Evolutionary conservation across 2,329 filamentous ascomycete species (phyloP).

Genomic region (Aspergillus fijiensis): DNA sequence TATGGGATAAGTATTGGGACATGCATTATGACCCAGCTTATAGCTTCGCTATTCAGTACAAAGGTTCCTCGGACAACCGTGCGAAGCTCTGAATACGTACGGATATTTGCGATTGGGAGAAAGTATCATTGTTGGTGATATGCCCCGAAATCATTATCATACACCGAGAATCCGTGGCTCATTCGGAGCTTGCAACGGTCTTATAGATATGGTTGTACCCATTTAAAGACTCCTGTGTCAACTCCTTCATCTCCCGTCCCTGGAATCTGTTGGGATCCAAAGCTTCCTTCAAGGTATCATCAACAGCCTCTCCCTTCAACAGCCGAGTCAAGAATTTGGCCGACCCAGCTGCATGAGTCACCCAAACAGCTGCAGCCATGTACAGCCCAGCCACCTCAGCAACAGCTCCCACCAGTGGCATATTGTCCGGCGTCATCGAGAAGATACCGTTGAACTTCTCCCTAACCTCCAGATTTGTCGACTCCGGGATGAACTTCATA

Average conservation of each 20-base stretch:
- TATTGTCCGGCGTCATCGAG: constrained; percentile 36
- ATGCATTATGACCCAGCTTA: constrained; percentile 41
- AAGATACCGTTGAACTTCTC: constrained; percentile 36
- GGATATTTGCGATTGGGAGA: not conserved
- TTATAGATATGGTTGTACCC: constrained; percentile 37
- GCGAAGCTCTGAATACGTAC: not conserved
- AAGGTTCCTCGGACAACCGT: not conserved
- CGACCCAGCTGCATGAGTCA: constrained; percentile 36
- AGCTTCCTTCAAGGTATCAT: constrained; percentile 17
- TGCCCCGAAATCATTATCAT: not conserved
- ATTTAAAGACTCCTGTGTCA: constrained; percentile 25
- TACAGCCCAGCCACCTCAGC: constrained; percentile 26
- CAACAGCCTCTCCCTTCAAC: constrained; percentile 19
- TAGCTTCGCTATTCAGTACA: not conserved
- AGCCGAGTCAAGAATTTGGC: constrained; percentile 25
- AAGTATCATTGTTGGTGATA: not conserved
- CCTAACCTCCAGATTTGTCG: constrained; percentile 14
- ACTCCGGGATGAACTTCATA: constrained; percentile 19
- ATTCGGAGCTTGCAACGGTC: constrained; percentile 11
- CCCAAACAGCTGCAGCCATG: constrained; percentile 37
- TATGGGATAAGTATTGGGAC: constrained; percentile 54
- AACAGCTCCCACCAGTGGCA: constrained; percentile 33
- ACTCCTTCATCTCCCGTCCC: constrained; percentile 17
- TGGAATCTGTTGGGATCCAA: constrained; percentile 29
- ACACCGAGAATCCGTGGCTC: not conserved